phyloP scores from a whole-genome alignment of 1,139 yeast species.

The Saccharomyces hybrid region DNA sequence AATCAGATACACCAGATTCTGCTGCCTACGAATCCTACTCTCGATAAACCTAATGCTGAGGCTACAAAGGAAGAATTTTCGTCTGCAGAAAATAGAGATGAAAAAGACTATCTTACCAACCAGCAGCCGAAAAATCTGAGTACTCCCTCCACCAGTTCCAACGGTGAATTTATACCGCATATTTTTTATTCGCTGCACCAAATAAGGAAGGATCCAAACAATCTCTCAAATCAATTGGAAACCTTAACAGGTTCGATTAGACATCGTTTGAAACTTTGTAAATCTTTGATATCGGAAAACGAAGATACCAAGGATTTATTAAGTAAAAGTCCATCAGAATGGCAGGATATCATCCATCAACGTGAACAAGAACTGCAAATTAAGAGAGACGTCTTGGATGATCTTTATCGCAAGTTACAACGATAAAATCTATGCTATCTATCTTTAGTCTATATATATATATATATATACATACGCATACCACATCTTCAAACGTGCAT shows the following conservation, averaged over 20 bases:
- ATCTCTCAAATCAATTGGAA: slow-evolving; percentile 26
- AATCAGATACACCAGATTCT: background rate
- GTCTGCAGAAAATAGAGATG: background rate
- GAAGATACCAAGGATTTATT: slow-evolving; percentile 20
- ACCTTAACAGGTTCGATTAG: slow-evolving; percentile 29
- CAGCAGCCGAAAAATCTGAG: slow-evolving; percentile 7
- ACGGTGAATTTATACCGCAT: slow-evolving; percentile 29
- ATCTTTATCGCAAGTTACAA: slow-evolving; percentile 3
- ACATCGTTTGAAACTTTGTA: slow-evolving; percentile 28
- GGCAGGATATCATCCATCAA: slow-evolving; percentile 21
- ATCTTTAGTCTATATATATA: background rate
- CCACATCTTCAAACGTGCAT: background rate
- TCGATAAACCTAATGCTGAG: background rate
- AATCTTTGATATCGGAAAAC: slow-evolving; percentile 21
- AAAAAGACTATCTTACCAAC: background rate
- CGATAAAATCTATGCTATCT: background rate
- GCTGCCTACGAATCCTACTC: background rate
- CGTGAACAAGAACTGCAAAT: slow-evolving; percentile 22
- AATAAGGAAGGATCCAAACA: slow-evolving; percentile 27
- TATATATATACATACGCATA: background rate
- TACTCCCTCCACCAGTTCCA: background rate
- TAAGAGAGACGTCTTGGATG: slow-evolving; percentile 17
- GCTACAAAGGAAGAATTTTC: background rate
- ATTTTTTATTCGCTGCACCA: slow-evolving; percentile 28
- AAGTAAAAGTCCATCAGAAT: slow-evolving; percentile 22